phyloP scores from a whole-genome alignment of 192 early-diverging fungal genomes.

The Linnemannia hyalina region DNA sequence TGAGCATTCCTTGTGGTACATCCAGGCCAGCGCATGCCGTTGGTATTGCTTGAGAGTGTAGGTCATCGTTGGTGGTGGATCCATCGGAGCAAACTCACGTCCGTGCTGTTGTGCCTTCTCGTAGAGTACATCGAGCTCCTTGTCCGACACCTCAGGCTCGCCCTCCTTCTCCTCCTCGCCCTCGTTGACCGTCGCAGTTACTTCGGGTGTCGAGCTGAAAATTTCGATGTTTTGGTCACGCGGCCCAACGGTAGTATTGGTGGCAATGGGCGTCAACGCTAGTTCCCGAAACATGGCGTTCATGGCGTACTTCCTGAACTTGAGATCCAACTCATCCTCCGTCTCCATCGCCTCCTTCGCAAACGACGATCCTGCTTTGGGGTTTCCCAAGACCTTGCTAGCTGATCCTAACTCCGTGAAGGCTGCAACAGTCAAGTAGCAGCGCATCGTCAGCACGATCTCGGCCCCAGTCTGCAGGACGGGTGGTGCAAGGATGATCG shows the following conservation, averaged over 20 bases:
- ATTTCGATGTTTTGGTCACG: constrained; percentile 35
- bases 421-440: constrained; percentile 47
- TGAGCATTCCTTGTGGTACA: constrained; percentile 59
- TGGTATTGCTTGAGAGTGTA: constrained; percentile 64
- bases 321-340: constrained; percentile 44
- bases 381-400: constrained; percentile 1
- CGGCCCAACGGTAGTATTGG: constrained; percentile 27
- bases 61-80: constrained; percentile 59
- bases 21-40: constrained; percentile 66
- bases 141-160: constrained; percentile 63
- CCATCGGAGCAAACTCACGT: constrained; percentile 58
- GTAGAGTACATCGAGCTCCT: constrained; percentile 65
- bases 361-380: constrained; percentile 12
- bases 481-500: constrained; percentile 47
- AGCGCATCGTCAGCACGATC: constrained; percentile 57
- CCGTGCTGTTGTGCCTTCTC: constrained; percentile 69
- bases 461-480: constrained; percentile 58
- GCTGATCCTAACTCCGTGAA: constrained; percentile 20
- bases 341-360: constrained; percentile 39
- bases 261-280: constrained; percentile 45
- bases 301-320: constrained; percentile 44
- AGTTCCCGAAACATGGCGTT: constrained; percentile 33
- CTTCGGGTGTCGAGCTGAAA: constrained; percentile 31
- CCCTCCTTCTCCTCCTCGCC: constrained; percentile 40
- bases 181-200: not conserved